phyloP scores from a whole-genome alignment of 1,139 yeast genomes.

The Candida labiduridarum region DNA sequence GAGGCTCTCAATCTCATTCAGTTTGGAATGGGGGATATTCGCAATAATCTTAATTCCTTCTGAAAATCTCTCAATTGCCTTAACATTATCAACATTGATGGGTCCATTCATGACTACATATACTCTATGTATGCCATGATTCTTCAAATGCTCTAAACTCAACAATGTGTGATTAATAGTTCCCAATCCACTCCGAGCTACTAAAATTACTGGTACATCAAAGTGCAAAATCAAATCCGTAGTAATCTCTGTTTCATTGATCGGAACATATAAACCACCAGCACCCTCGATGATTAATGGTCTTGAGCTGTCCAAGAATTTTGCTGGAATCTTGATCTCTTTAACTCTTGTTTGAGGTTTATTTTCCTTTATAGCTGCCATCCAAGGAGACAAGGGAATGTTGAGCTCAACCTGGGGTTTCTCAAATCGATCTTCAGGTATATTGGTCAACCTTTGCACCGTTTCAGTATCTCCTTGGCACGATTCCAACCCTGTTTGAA shows the following conservation, averaged over 20 bases:
- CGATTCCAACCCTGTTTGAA: constrained; percentile 1
- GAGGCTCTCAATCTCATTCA: background rate
- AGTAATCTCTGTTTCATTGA: constrained; percentile 2
- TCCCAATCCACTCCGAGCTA: constrained; percentile 2
- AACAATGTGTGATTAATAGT: background rate
- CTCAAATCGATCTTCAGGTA: background rate
- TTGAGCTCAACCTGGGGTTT: background rate
- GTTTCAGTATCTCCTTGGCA: background rate
- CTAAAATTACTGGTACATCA: constrained; percentile 1
- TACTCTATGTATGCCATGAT: constrained; percentile 1
- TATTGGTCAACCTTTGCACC: background rate
- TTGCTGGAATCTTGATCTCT: background rate
- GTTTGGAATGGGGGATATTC: background rate
- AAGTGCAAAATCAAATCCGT: background rate
- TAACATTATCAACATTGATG: background rate
- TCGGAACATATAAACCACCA: background rate
- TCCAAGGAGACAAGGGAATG: constrained; percentile 1
- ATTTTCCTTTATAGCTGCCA: background rate
- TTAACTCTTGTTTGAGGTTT: constrained; percentile 1
- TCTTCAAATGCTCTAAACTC: constrained; percentile 1
- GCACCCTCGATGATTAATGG: constrained; percentile 1
- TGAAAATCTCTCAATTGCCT: background rate
- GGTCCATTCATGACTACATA: constrained; percentile 1
- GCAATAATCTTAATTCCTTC: constrained; percentile 1
- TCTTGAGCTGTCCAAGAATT: background rate